These are phyloP conservation scores for Crithidia brevicula DNA, from an alignment of 208 protist species.

Conservation along the genomic window DNA sequence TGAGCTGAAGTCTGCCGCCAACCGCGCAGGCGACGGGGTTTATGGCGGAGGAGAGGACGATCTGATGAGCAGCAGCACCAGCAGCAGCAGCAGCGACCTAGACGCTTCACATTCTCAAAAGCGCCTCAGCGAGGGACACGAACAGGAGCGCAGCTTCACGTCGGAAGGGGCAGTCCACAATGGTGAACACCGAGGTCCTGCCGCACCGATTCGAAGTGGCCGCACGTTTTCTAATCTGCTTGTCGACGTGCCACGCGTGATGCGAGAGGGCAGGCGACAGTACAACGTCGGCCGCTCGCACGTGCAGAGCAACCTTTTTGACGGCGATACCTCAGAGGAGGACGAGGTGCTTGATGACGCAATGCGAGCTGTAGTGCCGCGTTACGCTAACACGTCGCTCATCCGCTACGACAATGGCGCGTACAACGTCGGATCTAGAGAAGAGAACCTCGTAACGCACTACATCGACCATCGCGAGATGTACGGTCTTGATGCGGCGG, in stretches of 20 bases:
- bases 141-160: constrained; percentile 32
- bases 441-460: constrained; percentile 53
- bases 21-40: constrained; percentile 15
- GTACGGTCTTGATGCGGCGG: constrained; percentile 65
- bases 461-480: constrained; percentile 70
- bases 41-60: constrained; percentile 18
- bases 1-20: constrained; percentile 23
- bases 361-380: constrained; percentile 78
- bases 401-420: constrained; percentile 79
- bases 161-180: neutral
- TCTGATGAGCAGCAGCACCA: constrained; percentile 7
- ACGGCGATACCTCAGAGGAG: constrained; percentile 56
- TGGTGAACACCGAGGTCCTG: neutral
- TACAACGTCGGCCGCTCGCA: constrained; percentile 80
- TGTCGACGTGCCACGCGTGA: constrained; percentile 41
- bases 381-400: constrained; percentile 53
- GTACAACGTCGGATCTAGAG: constrained; percentile 80
- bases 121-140: constrained; percentile 20
- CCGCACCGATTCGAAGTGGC: neutral
- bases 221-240: constrained; percentile 41
- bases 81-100: constrained; percentile 24
- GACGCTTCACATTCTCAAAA: constrained; percentile 14
- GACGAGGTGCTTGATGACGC: constrained; percentile 82
- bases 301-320: constrained; percentile 28
- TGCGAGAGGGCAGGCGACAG: constrained; percentile 68